Percentiles rank a stretch among this genome's conserved stretches.
phyloP scores from a whole-genome alignment of 495 filamentous ascomycete genomes.

The Penicillium odoratum region DNA sequence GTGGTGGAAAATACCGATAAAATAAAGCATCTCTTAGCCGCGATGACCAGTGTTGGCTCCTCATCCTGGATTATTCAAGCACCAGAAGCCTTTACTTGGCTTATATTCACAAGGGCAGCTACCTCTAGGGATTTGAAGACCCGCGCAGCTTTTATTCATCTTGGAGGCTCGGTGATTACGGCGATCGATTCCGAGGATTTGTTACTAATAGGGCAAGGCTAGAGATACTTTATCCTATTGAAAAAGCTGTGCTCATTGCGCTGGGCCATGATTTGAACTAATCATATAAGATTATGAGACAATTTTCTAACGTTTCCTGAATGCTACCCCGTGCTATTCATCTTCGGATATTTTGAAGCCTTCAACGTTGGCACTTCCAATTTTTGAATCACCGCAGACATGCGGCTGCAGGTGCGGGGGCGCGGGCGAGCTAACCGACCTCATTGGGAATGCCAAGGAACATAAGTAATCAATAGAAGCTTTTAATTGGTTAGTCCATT shows the following conservation, averaged over 20 bases:
- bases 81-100: not conserved
- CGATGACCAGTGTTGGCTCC: not conserved
- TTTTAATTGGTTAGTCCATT: no score
- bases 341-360: no score
- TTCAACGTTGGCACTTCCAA: no score
- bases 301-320: no score
- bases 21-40: not conserved
- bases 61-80: not conserved
- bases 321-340: no score
- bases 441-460: no score
- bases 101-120: not conserved
- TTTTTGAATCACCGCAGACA: no score
- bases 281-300: no score
- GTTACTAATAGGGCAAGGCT: not conserved
- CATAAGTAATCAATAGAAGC: no score
- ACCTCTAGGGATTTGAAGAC: not conserved
- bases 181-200: not conserved
- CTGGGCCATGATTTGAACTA: no score
- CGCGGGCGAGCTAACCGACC: no score
- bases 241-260: not conserved
- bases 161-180: not conserved
- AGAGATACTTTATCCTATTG: not conserved
- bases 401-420: no score
- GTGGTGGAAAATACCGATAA: not conserved
- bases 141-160: not conserved